phyloP scores from a whole-genome alignment of 2,329 filamentous ascomycete species.

The Cordyceps javanica region DNA sequence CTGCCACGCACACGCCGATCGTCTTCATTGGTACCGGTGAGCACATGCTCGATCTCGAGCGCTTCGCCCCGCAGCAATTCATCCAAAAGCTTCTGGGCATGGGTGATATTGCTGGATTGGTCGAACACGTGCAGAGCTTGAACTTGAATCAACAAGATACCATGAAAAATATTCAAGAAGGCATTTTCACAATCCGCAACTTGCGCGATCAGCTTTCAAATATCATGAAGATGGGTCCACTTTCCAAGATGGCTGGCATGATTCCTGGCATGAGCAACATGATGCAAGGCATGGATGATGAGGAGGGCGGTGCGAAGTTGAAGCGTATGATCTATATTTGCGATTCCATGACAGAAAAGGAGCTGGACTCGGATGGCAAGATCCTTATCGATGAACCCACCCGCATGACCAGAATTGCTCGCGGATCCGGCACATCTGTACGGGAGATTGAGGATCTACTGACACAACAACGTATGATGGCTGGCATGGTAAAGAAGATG shows the following conservation, averaged over 20 bases:
- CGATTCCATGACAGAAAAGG: slow-evolving; percentile 95
- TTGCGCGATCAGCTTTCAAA: slow-evolving; percentile 92
- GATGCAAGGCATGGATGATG: slow-evolving; percentile 95
- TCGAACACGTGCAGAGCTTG: slow-evolving; percentile 93
- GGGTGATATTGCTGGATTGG: slow-evolving; percentile 91
- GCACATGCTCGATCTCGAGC: slow-evolving; percentile 91
- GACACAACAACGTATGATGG: slow-evolving; percentile 99
- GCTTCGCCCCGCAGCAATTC: slow-evolving; percentile 88
- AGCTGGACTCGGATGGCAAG: slow-evolving; percentile 92
- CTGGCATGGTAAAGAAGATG: slow-evolving; percentile 98
- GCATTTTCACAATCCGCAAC: slow-evolving; percentile 92
- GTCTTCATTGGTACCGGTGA: slow-evolving; percentile 98
- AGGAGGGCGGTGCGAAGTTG: slow-evolving; percentile 87
- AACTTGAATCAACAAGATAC: slow-evolving; percentile 98
- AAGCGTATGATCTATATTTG: slow-evolving; percentile 99
- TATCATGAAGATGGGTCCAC: slow-evolving; percentile 99
- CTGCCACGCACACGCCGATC: slow-evolving; percentile 92
- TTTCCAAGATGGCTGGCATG: slow-evolving; percentile 98
- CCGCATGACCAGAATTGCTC: slow-evolving; percentile 85
- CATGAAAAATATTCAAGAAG: slow-evolving; percentile 97
- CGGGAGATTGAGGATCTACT: slow-evolving; percentile 91
- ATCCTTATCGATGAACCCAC: slow-evolving; percentile 88
- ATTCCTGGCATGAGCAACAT: slow-evolving; percentile 90
- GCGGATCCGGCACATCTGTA: slow-evolving; percentile 84
- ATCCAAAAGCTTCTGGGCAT: slow-evolving; percentile 91